Conservation (phyloP, 805 yeast genomes). For the Zygosaccharomyces bisporus region DNA sequence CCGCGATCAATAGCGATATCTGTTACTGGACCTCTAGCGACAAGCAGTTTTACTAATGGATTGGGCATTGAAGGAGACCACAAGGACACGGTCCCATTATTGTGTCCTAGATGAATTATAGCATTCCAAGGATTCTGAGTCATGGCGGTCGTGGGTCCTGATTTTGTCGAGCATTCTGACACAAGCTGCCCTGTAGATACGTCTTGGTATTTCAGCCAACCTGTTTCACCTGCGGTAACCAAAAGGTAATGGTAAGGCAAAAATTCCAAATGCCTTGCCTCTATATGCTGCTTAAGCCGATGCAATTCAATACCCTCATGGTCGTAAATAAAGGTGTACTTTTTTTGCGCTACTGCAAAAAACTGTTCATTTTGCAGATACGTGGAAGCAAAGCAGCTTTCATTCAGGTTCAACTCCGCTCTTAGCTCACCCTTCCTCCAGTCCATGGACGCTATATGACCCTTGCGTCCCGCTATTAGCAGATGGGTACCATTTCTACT, state of each 20-base stretch:
- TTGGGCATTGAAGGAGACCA: constrained; percentile 91
- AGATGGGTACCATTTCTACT: constrained; percentile 84
- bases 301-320: constrained; percentile 89
- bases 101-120: constrained; percentile 87
- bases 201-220: constrained; percentile 88
- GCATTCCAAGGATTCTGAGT: constrained; percentile 95
- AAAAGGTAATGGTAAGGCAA: constrained; percentile 89
- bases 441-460: constrained; percentile 93
- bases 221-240: constrained; percentile 85
- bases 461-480: constrained; percentile 82
- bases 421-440: constrained; percentile 85
- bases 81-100: constrained; percentile 85
- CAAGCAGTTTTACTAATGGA: constrained; percentile 77
- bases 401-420: constrained; percentile 80
- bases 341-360: constrained; percentile 96
- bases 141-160: constrained; percentile 89
- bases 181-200: constrained; percentile 88
- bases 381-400: constrained; percentile 86
- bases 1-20: constrained; percentile 84
- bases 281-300: constrained; percentile 84
- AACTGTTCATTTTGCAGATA: constrained; percentile 88
- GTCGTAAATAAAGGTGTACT: constrained; percentile 89
- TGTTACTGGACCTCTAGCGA: constrained; percentile 83
- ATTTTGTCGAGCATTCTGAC: constrained; percentile 76
- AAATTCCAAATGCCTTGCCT: constrained; percentile 76